Evolutionary conservation across 495 filamentous ascomycete genomes (phyloP), one percentile per base, ranked within the genome.

Genomic region (Tuber microsphaerosporum): DNA sequence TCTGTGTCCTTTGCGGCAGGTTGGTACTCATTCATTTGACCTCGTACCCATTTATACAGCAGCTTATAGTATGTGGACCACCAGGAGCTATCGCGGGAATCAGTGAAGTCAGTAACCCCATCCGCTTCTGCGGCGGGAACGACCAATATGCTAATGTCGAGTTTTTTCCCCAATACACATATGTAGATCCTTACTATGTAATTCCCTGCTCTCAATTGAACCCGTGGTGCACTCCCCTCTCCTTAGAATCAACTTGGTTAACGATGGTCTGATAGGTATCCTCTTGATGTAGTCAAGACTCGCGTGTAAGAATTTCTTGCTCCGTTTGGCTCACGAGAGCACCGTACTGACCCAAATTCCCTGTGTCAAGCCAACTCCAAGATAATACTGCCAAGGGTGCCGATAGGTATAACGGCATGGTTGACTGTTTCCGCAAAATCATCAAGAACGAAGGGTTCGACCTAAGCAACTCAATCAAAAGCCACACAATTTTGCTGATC

Each of bases 391-490:
- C 81, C 16, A 69, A 79, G 31, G 81, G 81, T 6, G 73, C 71
- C 31, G 56, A 82, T 79, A 96, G 92, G 75, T 99, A 99, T 87
- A 97, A 89, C 87, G 92, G 94, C 86, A 99, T 97, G 93, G 81
- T 99, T 45, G 95, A 99, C 84, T 98, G 94, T 87, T 94, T 99
- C 87, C 87, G 89, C 81, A 99, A 99, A 88, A 99, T 99, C 76
- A 87, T 99, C 81, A 90, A 88, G 84, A 91, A 95, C 81, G 95
- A 99, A 86, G 95, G 95, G 94, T 94, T 89, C 82, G 39, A 45
- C 16, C 37, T n/a, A 22, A 34, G 61, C 1, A 20, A 45, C 26
- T 48, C 45, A 45, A 16, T 73, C 19, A 26, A 42, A 42, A 65
- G 70, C 69, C 71, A 26, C 14, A 65, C 12, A 65, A 14, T 34